These are phyloP conservation scores for Knoxdaviesia capensis DNA, from an alignment of 2,329 filamentous ascomycete genomes.

Conservation along the genomic window DNA sequence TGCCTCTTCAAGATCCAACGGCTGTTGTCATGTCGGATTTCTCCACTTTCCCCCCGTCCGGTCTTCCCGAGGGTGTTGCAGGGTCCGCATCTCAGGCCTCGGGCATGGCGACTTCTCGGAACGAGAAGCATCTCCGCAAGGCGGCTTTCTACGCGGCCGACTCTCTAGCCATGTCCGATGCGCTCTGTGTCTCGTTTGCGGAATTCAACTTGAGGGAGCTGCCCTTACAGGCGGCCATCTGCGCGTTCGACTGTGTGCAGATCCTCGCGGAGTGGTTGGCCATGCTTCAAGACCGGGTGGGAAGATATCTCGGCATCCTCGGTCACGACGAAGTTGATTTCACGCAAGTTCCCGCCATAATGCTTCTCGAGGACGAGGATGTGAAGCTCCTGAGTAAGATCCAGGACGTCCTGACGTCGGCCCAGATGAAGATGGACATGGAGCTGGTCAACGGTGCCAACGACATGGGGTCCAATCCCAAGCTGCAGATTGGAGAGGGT, in stretches of 20 bases:
- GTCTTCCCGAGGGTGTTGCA: too few relatives aligned
- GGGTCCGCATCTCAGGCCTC: constrained; percentile 5
- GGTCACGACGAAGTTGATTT: constrained; percentile 68
- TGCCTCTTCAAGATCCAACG: too few relatives aligned
- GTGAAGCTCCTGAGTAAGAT: constrained; percentile 69
- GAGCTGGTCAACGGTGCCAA: constrained; percentile 25
- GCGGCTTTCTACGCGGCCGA: constrained; percentile 93
- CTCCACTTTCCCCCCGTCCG: too few relatives aligned
- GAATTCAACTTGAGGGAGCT: constrained; percentile 71
- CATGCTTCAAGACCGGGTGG: constrained; percentile 85
- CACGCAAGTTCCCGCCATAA: constrained; percentile 61
- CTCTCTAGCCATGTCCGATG: constrained; percentile 74
- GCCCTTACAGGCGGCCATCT: constrained; percentile 78
- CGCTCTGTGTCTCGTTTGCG: constrained; percentile 65
- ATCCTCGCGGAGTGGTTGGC: constrained; percentile 89
- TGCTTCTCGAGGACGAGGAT: constrained; percentile 85
- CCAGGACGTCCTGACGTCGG: constrained; percentile 53
- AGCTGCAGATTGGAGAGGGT: constrained; percentile 30
- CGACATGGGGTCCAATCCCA: constrained; percentile 22
- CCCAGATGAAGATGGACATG: constrained; percentile 60
- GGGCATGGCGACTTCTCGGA: constrained; percentile 37
- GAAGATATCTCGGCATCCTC: constrained; percentile 68
- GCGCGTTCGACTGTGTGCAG: constrained; percentile 82
- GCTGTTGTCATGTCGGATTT: too few relatives aligned
- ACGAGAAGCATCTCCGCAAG: constrained; percentile 75